phyloP scores from a whole-genome alignment of 108 stramenopile species.

The Cyclotella baltica region DNA sequence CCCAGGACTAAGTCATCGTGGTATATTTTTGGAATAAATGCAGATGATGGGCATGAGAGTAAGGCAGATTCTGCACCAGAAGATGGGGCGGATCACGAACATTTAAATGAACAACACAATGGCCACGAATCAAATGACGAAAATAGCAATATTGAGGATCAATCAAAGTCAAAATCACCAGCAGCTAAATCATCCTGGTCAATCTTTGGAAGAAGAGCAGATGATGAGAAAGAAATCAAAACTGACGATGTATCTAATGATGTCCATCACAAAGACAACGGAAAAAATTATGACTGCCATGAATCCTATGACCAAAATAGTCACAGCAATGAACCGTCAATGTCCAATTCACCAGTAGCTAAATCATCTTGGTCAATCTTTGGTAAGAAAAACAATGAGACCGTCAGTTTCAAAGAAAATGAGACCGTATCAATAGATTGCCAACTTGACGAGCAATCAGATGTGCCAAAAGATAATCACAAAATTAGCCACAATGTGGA shows the following conservation, averaged over 20 bases:
- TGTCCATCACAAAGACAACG: background rate
- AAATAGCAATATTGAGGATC: background rate
- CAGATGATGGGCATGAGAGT: background rate
- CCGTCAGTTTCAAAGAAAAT: background rate
- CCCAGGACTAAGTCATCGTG: constrained; percentile 16
- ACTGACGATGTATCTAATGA: background rate
- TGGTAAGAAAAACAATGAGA: background rate
- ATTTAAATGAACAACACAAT: background rate
- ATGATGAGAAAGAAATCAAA: background rate
- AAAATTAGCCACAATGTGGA: background rate
- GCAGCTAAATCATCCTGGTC: background rate
- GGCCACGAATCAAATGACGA: background rate
- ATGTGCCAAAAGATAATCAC: no score
- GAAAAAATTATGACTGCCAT: background rate
- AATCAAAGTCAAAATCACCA: background rate
- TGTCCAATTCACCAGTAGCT: background rate
- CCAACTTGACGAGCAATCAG: background rate
- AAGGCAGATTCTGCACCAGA: background rate
- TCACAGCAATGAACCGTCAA: background rate
- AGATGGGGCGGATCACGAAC: background rate
- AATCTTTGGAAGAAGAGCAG: constrained; percentile 20
- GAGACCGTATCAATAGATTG: background rate
- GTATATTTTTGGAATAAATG: constrained; percentile 24
- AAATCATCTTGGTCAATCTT: constrained; percentile 10
- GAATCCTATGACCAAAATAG: background rate